phyloP scores from a whole-genome alignment of 345 rosid species.

The Gossypium herbaceum region DNA sequence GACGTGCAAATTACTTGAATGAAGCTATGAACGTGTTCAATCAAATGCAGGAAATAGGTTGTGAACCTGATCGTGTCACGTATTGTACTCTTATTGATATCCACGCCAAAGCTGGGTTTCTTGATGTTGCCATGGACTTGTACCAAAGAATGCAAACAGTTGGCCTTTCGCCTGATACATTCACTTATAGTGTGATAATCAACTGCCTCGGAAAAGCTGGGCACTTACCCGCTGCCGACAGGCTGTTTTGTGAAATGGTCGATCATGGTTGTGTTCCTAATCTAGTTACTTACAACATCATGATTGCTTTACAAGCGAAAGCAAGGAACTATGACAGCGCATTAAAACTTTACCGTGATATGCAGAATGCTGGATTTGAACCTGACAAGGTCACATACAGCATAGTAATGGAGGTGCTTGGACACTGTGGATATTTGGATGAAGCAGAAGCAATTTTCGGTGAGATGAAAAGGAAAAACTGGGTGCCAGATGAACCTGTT shows the following conservation, averaged over 20 bases:
- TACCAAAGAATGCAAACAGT: slow-evolving; percentile 73
- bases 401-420: slow-evolving; percentile 95
- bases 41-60: slow-evolving; percentile 69
- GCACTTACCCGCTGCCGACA: slow-evolving; percentile 69
- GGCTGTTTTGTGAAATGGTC: slow-evolving; percentile 78
- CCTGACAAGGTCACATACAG: slow-evolving; percentile 93
- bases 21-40: slow-evolving; percentile 70
- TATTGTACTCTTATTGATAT: slow-evolving; percentile 88
- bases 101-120: slow-evolving; percentile 93
- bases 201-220: slow-evolving; percentile 98
- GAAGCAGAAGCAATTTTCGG: slow-evolving; percentile 79
- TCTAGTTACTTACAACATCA: slow-evolving; percentile 76
- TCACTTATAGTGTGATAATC: slow-evolving; percentile 87
- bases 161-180: slow-evolving; percentile 89
- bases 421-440: slow-evolving; percentile 77
- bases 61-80: slow-evolving; percentile 88
- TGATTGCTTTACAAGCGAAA: slow-evolving; percentile 91
- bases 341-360: slow-evolving; percentile 66
- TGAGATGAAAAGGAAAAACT: slow-evolving; percentile 73
- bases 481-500: slow-evolving; percentile 93
- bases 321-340: slow-evolving; percentile 81
- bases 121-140: slow-evolving; percentile 85
- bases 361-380: slow-evolving; percentile 77
- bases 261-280: slow-evolving; percentile 83
- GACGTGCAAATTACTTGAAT: slow-evolving; percentile 81